These are phyloP conservation scores for Lagerstroemia speciosa DNA, from an alignment of 345 rosid species.

Conservation along the genomic window DNA sequence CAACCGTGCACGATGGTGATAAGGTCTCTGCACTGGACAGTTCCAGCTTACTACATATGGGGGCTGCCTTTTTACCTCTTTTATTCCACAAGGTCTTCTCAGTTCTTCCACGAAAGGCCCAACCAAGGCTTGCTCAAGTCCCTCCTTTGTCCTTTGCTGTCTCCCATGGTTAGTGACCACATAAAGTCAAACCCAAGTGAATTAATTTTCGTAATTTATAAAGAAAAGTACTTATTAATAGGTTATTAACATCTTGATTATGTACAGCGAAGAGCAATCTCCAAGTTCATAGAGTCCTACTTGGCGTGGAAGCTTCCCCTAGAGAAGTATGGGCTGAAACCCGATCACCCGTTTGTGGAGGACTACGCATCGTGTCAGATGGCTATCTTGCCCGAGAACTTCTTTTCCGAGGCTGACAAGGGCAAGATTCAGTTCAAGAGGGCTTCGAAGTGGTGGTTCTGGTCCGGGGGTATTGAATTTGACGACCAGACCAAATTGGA, in stretches of 20 bases:
- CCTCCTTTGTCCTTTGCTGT: conserved; percentile 30
- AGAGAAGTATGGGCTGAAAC: conserved; percentile 40
- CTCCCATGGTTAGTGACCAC: conserved; percentile 32
- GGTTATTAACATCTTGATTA: not conserved
- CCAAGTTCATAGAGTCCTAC: conserved; percentile 50
- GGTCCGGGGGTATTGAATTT: conserved; percentile 37
- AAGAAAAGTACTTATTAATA: not conserved
- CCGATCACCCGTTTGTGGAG: conserved; percentile 48
- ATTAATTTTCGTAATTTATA: not conserved
- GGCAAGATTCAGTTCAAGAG: conserved; percentile 47
- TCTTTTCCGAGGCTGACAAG: conserved; percentile 46
- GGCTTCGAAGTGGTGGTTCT: conserved; percentile 45
- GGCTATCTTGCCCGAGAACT: conserved; percentile 47
- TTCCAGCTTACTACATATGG: conserved; percentile 53
- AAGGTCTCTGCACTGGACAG: conserved; percentile 57
- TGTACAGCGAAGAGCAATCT: conserved; percentile 31
- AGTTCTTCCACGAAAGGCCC: conserved; percentile 45
- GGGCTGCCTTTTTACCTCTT: conserved; percentile 63
- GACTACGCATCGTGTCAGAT: conserved; percentile 56
- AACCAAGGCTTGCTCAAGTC: conserved; percentile 27
- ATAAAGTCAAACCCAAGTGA: not conserved
- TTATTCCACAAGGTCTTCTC: conserved; percentile 56
- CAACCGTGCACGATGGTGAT: conserved; percentile 50
- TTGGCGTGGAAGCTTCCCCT: conserved; percentile 45
- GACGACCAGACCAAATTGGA: conserved; percentile 35